Conservation (phyloP, 106 monocot species). For the Dendrobium catenatum region DNA sequence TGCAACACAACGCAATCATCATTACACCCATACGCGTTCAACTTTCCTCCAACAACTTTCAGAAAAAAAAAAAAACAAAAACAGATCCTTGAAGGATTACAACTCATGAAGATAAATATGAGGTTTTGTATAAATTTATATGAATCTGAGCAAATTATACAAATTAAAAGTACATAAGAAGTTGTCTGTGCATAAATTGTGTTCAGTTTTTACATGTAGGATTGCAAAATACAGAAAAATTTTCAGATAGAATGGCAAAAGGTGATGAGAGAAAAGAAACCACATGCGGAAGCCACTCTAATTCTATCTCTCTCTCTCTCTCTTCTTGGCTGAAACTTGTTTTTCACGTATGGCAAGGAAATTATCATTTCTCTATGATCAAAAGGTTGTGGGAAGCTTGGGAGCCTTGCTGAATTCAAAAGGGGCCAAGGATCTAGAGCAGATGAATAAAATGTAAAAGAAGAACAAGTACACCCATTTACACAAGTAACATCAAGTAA, state of each 20-base stretch:
- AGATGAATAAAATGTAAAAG: neutral
- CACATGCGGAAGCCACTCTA: neutral
- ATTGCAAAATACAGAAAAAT: slow-evolving; percentile 1
- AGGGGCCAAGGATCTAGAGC: neutral
- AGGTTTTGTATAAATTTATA: neutral
- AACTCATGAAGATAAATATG: neutral
- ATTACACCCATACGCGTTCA: too few species aligned
- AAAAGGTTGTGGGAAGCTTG: neutral
- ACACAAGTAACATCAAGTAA: neutral
- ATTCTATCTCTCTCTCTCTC: neutral
- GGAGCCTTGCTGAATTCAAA: neutral
- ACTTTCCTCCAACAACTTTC: too few species aligned
- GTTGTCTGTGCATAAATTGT: neutral
- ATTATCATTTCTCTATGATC: neutral
- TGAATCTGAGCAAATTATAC: neutral
- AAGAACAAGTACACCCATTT: neutral
- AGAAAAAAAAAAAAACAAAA: too few species aligned
- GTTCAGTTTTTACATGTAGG: slow-evolving; percentile 3
- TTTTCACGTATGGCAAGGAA: neutral
- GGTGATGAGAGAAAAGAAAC: neutral
- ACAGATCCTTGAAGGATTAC: neutral
- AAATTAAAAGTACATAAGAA: neutral
- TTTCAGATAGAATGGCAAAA: neutral
- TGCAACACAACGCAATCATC: too few species aligned
- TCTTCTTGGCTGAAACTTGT: neutral